Evolutionary conservation across 2,329 filamentous ascomycete genomes (phyloP), one percentile per base, ranked within the genome.

Genomic region (Leptodontidium sp.): DNA sequence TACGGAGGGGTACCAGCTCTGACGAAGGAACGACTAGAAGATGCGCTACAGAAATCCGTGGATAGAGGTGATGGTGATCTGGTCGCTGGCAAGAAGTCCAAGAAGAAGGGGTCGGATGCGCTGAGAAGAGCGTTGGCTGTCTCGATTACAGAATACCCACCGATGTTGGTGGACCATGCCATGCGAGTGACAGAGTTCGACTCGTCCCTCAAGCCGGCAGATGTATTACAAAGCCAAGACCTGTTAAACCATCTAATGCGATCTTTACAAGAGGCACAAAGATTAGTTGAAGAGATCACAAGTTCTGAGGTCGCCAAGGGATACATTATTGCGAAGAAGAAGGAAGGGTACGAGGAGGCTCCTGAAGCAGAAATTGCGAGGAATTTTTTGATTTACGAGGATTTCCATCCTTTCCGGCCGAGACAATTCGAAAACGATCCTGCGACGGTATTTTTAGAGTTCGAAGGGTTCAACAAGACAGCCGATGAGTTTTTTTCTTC

Each of bases 401-500:
- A 99, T 75, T 98, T 98, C 75, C 95, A 98, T 74, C 96, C 96
- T 0, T 98, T 98, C 79, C 84, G 91, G 49, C 96, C 96, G 0
- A 84, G 86, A 26, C 95, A 98, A 74, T 92, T 97, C 70, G 88
- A 90, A 70, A 84, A 87, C 7, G 89, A 94, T 66, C 82, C 88
- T 0, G 82, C 84, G 0, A 87, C 90, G 29, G 86, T 88, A 2
- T 88, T 97, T 17, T 77, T 98, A 14, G 88, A 93, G 65, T 94
- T 94, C 73, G 87, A 93, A 7, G 91, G 90, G 11, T 98, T 97
- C 83, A 98, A 98, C 79, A 92, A 91, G 77, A 96, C 94, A 0
- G 94, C 97, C 0, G 96, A 99, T 77, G 93, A 97, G 74, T 99
- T 98, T 82, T 98, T 97, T 79, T 98, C 96, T 0, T 98, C 95